These are phyloP conservation scores for Lasiodiplodia sp. DNA, from an alignment of 2,329 filamentous ascomycete genomes.

Conservation along the genomic window DNA sequence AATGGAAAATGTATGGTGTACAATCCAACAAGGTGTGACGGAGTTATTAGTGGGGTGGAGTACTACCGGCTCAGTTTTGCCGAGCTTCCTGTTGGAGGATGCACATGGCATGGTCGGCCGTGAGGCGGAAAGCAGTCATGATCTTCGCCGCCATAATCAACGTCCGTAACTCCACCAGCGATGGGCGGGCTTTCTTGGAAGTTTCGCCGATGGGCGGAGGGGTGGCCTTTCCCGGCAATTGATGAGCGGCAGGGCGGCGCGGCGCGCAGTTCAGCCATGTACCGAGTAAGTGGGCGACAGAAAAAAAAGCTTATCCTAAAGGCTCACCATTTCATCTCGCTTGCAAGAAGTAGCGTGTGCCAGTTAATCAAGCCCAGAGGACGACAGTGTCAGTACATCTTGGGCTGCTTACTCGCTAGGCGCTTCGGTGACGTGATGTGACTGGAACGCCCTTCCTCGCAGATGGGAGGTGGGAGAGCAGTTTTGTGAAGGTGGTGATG, in stretches of 20 bases:
- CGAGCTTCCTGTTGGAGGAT: neutral
- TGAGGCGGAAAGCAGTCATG: neutral
- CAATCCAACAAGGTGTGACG: neutral
- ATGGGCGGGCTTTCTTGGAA: neutral
- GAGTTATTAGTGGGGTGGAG: neutral
- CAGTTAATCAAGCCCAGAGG: neutral
- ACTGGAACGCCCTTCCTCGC: slow-evolving; percentile 1
- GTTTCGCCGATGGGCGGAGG: neutral
- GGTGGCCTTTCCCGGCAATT: neutral
- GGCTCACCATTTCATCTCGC: slow-evolving; percentile 5
- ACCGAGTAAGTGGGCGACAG: neutral
- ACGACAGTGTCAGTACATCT: neutral
- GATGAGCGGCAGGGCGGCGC: neutral
- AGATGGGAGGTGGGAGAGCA: neutral
- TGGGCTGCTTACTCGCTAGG: neutral
- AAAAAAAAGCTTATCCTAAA: slow-evolving; percentile 5
- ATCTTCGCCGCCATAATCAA: neutral
- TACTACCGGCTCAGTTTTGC: neutral
- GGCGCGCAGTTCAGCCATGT: neutral
- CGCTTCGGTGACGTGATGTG: slow-evolving; percentile 20
- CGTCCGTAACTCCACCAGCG: neutral
- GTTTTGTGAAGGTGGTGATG: slow-evolving; percentile 1
- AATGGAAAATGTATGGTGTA: neutral
- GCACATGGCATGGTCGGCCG: neutral
- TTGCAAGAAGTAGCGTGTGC: slow-evolving; percentile 5